Conservation (phyloP, 345 rosid species). For the Psidium friedrichsthalianum region DNA sequence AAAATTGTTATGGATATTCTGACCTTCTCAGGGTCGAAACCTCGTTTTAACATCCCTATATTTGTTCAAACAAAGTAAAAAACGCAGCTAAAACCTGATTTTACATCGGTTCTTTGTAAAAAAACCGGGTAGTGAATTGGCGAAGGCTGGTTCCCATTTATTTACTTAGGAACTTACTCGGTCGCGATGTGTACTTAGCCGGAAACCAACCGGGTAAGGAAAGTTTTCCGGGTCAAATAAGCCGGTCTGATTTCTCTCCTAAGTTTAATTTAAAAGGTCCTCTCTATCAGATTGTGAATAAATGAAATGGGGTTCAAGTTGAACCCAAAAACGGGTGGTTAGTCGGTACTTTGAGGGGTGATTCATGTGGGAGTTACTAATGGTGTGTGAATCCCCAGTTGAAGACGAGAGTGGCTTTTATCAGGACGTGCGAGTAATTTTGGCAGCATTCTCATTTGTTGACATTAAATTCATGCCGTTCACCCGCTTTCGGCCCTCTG, state of each 20-base stretch:
- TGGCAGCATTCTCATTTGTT: background rate
- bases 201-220: background rate
- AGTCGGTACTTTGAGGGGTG: background rate
- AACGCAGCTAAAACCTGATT: background rate
- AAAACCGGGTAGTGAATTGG: background rate
- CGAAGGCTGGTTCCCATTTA: background rate
- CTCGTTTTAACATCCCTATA: background rate
- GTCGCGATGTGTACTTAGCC: background rate
- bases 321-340: background rate
- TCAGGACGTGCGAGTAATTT: background rate
- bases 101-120: background rate
- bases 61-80: background rate
- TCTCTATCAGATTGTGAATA: background rate
- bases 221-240: background rate
- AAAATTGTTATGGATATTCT: background rate
- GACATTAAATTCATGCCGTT: background rate
- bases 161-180: background rate
- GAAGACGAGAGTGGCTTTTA: background rate
- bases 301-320: background rate
- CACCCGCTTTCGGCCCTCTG: too few species aligned
- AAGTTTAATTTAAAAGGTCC: background rate
- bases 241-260: background rate
- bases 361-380: background rate
- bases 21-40: background rate
- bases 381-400: background rate